phyloP scores from a whole-genome alignment of 2,329 filamentous ascomycete genomes.

The Juglanconis sp. region DNA sequence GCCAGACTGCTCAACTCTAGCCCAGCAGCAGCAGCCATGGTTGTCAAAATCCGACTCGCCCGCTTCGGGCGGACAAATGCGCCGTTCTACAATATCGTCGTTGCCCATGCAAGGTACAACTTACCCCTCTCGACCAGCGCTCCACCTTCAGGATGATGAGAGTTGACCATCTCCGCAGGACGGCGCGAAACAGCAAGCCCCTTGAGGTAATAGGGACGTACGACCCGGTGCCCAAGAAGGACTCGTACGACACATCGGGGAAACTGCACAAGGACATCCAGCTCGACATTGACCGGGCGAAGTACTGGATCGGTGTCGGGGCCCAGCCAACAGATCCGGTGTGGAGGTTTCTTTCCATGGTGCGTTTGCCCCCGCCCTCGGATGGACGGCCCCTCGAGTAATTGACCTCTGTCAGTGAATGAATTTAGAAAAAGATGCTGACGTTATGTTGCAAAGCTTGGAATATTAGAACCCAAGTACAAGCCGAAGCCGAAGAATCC shows the following conservation, averaged over 20 bases:
- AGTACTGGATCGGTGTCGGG: constrained; percentile 96
- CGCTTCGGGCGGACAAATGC: constrained; percentile 85
- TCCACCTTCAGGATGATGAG: too few relatives aligned
- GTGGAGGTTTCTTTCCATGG: constrained; percentile 83
- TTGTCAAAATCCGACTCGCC: constrained; percentile 87
- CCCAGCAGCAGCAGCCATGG: constrained; percentile 56
- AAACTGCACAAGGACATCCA: constrained; percentile 87
- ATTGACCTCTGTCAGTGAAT: not conserved
- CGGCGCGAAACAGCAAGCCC: constrained; percentile 81
- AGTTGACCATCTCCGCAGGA: constrained; percentile 45
- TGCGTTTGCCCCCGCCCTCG: constrained; percentile 33
- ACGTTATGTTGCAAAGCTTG: constrained; percentile 25
- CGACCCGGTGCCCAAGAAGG: constrained; percentile 62
- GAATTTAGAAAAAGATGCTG: not conserved
- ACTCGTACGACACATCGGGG: constrained; percentile 59
- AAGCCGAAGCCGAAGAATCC: constrained; percentile 25
- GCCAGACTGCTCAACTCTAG: not conserved
- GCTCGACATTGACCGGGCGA: constrained; percentile 74
- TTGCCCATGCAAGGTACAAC: constrained; percentile 81
- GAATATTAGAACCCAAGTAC: constrained; percentile 37
- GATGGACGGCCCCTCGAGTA: not conserved
- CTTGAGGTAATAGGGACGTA: constrained; percentile 89
- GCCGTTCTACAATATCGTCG: constrained; percentile 98
- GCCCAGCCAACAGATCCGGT: constrained; percentile 89
- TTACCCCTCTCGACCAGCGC: not conserved